Evolutionary conservation across 352 stramenopile species (phyloP).

Genomic region (Pythium oligandrum): DNA sequence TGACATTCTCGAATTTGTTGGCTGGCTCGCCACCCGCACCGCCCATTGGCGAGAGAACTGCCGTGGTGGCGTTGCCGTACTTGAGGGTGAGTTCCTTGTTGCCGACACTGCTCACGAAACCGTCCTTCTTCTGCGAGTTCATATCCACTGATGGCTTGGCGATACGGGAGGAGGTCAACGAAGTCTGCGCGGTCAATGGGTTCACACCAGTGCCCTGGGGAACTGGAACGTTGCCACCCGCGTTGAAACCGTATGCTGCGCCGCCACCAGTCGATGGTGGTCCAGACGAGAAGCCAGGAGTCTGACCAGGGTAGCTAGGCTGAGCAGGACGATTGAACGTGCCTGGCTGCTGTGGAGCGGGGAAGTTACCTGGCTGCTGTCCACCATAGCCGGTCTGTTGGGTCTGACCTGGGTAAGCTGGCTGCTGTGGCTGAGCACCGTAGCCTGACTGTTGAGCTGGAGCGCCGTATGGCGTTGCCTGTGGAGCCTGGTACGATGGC

Average conservation of each 20-base stretch:
- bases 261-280: slow-evolving; percentile 38
- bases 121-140: slow-evolving; percentile 73
- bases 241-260: slow-evolving; percentile 23
- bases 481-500: slow-evolving; percentile 6
- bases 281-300: slow-evolving; percentile 39
- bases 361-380: slow-evolving; percentile 26
- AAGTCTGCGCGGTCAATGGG: slow-evolving; percentile 43
- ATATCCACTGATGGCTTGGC: slow-evolving; percentile 80
- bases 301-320: slow-evolving; percentile 36
- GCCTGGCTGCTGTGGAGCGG: slow-evolving; percentile 31
- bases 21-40: slow-evolving; percentile 11
- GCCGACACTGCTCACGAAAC: slow-evolving; percentile 78
- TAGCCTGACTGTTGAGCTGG: slow-evolving; percentile 16
- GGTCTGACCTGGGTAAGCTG: slow-evolving; percentile 20
- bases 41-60: slow-evolving; percentile 50
- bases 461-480: neutral
- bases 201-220: slow-evolving; percentile 71
- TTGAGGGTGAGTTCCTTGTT: slow-evolving; percentile 86
- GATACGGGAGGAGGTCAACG: slow-evolving; percentile 68
- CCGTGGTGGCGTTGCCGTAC: slow-evolving; percentile 74
- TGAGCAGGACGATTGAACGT: slow-evolving; percentile 12
- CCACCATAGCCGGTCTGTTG: slow-evolving; percentile 25
- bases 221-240: slow-evolving; percentile 23
- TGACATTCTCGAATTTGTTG: slow-evolving; percentile 48
- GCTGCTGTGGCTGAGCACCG: slow-evolving; percentile 20